phyloP scores from a whole-genome alignment of 2,329 filamentous ascomycete species.

The Pseudovirgaria hyperparasitica region DNA sequence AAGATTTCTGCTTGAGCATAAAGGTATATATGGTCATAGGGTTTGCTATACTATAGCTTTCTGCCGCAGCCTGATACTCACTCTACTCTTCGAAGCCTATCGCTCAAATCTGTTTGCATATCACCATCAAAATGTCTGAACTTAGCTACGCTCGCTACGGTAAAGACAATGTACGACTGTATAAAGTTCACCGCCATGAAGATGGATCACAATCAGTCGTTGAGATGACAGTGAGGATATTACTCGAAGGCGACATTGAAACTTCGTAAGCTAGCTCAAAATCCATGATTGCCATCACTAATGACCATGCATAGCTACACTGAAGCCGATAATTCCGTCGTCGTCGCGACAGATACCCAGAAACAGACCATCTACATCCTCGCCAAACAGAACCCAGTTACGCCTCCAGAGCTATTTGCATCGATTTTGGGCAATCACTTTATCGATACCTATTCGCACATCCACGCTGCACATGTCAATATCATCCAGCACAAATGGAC shows the following conservation, averaged over 20 bases:
- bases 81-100: background rate
- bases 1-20: too few species aligned
- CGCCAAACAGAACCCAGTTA: conserved; percentile 85
- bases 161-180: conserved; percentile 97
- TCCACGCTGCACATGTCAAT: conserved; percentile 69
- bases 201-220: conserved; percentile 73
- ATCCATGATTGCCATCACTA: conserved; percentile 1
- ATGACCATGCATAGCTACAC: conserved; percentile 56
- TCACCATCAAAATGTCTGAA: conserved; percentile 27
- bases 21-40: too few species aligned
- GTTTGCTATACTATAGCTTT: too few species aligned
- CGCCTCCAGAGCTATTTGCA: conserved; percentile 85
- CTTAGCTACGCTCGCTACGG: conserved; percentile 57
- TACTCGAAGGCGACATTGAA: conserved; percentile 88
- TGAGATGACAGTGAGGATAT: conserved; percentile 88
- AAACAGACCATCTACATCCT: conserved; percentile 89
- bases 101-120: conserved; percentile 3
- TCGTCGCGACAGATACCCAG: conserved; percentile 94
- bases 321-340: conserved; percentile 79
- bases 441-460: conserved; percentile 75
- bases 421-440: conserved; percentile 80
- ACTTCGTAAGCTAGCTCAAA: conserved; percentile 45
- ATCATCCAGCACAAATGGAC: conserved; percentile 84
- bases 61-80: too few species aligned
- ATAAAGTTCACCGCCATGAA: conserved; percentile 78